Conservation (phyloP, 23 red algal species). For the Gracilaria vermiculophylla region DNA sequence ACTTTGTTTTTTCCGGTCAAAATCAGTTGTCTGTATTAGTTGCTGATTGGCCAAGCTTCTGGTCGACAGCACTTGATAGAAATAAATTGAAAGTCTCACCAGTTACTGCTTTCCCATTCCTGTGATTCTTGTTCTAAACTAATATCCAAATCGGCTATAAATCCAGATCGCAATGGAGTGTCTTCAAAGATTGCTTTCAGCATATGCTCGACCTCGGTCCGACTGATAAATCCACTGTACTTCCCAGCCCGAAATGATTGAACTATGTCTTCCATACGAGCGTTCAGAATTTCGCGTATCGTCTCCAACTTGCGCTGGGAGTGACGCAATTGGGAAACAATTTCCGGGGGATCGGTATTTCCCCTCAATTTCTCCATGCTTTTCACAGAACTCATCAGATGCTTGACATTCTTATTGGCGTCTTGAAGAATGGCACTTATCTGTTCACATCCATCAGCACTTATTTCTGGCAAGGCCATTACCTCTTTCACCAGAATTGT, state of each 20-base stretch:
- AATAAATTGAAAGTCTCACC: conserved; percentile 1
- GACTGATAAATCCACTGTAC: conserved; percentile 49
- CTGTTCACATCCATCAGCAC: conserved; percentile 68
- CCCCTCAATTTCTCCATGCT: conserved; percentile 25
- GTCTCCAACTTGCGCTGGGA: not conserved
- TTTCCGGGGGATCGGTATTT: conserved; percentile 24
- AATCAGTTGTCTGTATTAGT: too few relatives aligned
- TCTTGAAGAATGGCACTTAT: conserved; percentile 51
- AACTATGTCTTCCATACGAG: conserved; percentile 76
- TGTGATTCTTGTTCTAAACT: conserved; percentile 46
- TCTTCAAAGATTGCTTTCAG: conserved; percentile 71
- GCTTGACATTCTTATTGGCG: conserved; percentile 30
- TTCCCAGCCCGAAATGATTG: conserved; percentile 49
- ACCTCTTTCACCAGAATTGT: conserved; percentile 45
- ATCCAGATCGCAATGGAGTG: conserved; percentile 45
- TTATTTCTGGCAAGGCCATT: conserved; percentile 57
- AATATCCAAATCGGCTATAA: conserved; percentile 54
- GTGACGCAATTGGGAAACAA: conserved; percentile 21
- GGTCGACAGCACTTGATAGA: not conserved
- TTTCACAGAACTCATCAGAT: conserved; percentile 45
- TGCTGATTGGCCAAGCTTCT: too few relatives aligned
- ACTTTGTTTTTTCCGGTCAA: too few relatives aligned
- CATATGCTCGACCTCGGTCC: conserved; percentile 61
- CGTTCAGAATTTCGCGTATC: conserved; percentile 52
- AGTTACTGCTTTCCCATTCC: conserved; percentile 67